Base-by-base conservation (phyloP, 441 rosid species). In the Aleurites moluccanus region DNA sequence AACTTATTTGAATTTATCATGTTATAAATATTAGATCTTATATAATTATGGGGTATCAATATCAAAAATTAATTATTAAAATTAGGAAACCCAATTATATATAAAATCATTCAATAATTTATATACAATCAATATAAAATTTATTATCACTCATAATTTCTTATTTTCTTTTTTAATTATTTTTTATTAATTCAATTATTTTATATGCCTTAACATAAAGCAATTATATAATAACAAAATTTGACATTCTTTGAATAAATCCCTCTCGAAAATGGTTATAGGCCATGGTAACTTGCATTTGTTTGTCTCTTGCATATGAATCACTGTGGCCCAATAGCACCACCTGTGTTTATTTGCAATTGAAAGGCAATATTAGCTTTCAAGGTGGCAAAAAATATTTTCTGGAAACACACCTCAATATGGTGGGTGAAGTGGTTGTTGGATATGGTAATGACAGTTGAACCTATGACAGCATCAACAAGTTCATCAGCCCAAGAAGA, bases 191-290 rank as follows among this genome's bases (percentile, higher is more conserved):
- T 1, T 27, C 28, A 27, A 27, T 27, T 27, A 2, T 1, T 27
- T 27, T 1, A 27, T 27, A 2, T 27, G 28, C n/a, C n/a, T n/a
- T n/a, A 27, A 2, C 28, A 27, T 1, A 2, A 27, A 27, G 28
- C 1, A 27, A 27, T 1, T 27, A 27, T 27, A 27, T 27, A 27
- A 27, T 27, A 27, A 27, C n/a, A 2, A 27, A 27, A 27, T 27
- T 90, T n/a, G 99, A 98, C 99, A 94, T 94, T 73, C 99, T 92
- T 87, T 94, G 97, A 76, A 92, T 89, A 63, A 94, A 96, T 60
- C 98, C 98, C 67, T 87, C 89, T n/a, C 97, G 97, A 62, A 94
- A 94, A 79, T 94, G 99, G 78, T 94, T 94, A 86, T 90, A 94
- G 20, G 99, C 99, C 73, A 94, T 92, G 45, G 98, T 94, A 23